These are phyloP conservation scores for Monosporascus sp. DNA, from an alignment of 2,329 filamentous ascomycete species.

Conservation along the genomic window DNA sequence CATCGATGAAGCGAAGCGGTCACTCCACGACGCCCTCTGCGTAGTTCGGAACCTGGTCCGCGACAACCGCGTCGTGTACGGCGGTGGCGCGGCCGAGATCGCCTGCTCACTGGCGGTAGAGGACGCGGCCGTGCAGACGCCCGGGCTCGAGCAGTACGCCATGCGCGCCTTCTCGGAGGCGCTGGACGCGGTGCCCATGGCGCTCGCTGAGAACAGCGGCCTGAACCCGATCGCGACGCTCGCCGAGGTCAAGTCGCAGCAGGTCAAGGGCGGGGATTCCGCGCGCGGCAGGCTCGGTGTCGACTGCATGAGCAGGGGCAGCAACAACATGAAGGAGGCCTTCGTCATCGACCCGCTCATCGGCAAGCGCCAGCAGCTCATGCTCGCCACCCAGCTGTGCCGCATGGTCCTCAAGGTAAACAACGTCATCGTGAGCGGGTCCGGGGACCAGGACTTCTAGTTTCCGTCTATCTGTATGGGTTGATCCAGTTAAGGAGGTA, in stretches of 20 bases:
- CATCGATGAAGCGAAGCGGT: constrained; percentile 97
- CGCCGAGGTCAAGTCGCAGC: constrained; percentile 90
- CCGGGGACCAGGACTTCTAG: constrained; percentile 83
- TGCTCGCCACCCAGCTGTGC: constrained; percentile 94
- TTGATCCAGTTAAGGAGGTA: no score
- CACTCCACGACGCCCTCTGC: constrained; percentile 93
- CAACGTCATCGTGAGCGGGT: constrained; percentile 88
- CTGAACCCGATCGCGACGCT: constrained; percentile 93
- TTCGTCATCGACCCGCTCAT: constrained; percentile 99
- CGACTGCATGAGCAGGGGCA: constrained; percentile 94
- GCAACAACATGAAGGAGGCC: constrained; percentile 94
- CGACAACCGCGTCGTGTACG: constrained; percentile 96
- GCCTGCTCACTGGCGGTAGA: constrained; percentile 95
- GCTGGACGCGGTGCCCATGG: constrained; percentile 89
- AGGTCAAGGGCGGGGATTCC: constrained; percentile 65
- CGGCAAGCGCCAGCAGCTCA: constrained; percentile 93
- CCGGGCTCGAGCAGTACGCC: constrained; percentile 96
- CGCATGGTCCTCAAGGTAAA: constrained; percentile 98
- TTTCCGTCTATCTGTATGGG: no score
- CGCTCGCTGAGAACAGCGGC: constrained; percentile 94
- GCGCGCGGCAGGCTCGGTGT: constrained; percentile 69
- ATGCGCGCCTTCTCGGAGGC: constrained; percentile 98
- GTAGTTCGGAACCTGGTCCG: constrained; percentile 94
- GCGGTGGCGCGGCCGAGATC: constrained; percentile 93
- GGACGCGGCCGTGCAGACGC: constrained; percentile 88